These are phyloP conservation scores for Leccinum subfulvum DNA, from an alignment of 1,284 basidiomycete genomes.

Conservation along the genomic window DNA sequence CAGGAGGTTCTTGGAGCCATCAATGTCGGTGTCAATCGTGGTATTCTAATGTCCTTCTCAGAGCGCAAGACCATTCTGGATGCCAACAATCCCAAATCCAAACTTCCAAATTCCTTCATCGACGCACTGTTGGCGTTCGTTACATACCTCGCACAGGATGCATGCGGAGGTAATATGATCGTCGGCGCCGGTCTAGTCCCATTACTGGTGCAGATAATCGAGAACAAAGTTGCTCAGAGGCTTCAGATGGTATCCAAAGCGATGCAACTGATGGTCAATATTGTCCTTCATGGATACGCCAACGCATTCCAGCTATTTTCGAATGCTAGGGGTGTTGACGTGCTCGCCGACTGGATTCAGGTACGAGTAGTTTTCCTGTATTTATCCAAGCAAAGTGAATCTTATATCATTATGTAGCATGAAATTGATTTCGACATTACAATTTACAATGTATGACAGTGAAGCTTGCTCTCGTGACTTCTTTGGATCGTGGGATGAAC, in stretches of 20 bases:
- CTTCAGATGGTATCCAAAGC: constrained; percentile 81
- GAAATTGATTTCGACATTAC: constrained; percentile 63
- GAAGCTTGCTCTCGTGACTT: constrained; percentile 48
- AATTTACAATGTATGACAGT: constrained; percentile 50
- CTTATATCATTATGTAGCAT: constrained; percentile 43
- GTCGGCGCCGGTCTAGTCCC: constrained; percentile 96
- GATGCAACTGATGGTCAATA: constrained; percentile 87
- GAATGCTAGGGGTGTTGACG: constrained; percentile 81
- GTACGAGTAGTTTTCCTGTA: constrained; percentile 40
- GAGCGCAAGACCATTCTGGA: constrained; percentile 72
- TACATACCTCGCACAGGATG: constrained; percentile 82
- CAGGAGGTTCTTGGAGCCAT: constrained; percentile 88
- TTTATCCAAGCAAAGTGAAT: background rate
- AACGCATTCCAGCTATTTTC: constrained; percentile 90
- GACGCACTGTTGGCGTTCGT: constrained; percentile 88
- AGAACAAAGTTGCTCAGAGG: constrained; percentile 68
- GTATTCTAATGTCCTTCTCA: constrained; percentile 83
- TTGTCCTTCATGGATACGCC: constrained; percentile 82
- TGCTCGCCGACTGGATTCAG: constrained; percentile 84
- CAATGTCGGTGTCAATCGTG: constrained; percentile 97
- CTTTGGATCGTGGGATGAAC: constrained; percentile 55
- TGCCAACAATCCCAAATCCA: constrained; percentile 62
- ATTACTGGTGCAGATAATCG: constrained; percentile 83
- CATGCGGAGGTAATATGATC: constrained; percentile 87
- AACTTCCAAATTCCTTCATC: constrained; percentile 76